Evolutionary conservation across 495 filamentous ascomycete genomes (phyloP).

Genomic region (Wilcoxina mikolae): DNA sequence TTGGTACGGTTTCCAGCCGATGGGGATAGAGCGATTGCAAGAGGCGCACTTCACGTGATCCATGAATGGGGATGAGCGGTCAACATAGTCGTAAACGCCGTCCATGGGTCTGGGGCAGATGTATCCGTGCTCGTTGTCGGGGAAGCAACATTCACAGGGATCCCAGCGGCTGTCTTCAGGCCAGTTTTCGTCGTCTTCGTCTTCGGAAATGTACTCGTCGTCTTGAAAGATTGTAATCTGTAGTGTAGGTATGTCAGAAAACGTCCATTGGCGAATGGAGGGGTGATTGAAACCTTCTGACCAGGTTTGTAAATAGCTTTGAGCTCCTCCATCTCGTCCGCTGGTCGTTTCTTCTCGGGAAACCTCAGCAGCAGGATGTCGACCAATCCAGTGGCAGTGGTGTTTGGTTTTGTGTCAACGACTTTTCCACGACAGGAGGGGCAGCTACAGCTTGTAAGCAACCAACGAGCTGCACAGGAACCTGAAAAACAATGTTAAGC

Average conservation of each 20-base stretch:
- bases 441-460: conserved; percentile 50
- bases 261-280: background rate
- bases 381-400: conserved; percentile 59
- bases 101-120: conserved; percentile 13
- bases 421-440: conserved; percentile 78
- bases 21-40: conserved; percentile 12
- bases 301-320: conserved; percentile 58
- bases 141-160: conserved; percentile 15
- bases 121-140: conserved; percentile 10
- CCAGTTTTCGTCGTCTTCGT: conserved; percentile 11
- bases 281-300: conserved; percentile 42
- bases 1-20: conserved; percentile 15
- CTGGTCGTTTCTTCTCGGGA: conserved; percentile 50
- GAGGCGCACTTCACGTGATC: conserved; percentile 10
- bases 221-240: background rate
- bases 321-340: conserved; percentile 58
- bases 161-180: conserved; percentile 12
- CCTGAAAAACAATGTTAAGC: conserved; percentile 5
- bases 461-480: conserved; percentile 20
- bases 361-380: conserved; percentile 66
- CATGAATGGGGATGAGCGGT: conserved; percentile 1
- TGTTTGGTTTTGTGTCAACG: conserved; percentile 69
- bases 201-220: conserved; percentile 12
- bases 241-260: background rate
- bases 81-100: background rate